These are phyloP conservation scores for Chlorella sp. DNA, from an alignment of 139 green algal species.

Conservation along the genomic window DNA sequence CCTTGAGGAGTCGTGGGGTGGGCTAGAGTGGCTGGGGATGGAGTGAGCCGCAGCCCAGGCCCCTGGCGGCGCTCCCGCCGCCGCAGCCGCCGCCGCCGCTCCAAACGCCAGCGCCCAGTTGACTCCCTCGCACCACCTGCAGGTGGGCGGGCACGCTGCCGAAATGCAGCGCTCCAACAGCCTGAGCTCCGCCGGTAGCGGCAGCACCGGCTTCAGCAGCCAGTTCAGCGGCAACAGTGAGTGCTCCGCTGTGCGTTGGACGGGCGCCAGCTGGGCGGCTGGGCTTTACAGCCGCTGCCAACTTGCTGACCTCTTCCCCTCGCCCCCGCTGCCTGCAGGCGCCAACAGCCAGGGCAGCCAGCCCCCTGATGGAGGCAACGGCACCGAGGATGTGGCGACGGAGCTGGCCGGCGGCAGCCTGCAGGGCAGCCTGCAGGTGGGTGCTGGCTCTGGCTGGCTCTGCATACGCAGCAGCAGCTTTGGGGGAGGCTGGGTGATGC, in stretches of 20 bases:
- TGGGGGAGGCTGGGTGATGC: not conserved
- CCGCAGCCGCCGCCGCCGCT: too few species aligned
- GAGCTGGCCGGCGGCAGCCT: not conserved
- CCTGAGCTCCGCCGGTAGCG: not conserved
- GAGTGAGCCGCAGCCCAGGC: too few species aligned
- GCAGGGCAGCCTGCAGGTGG: constrained; percentile 1
- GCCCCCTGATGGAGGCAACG: not conserved
- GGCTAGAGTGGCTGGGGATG: too few species aligned
- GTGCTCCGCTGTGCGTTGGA: not conserved
- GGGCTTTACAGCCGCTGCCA: too few species aligned
- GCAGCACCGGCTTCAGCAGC: not conserved
- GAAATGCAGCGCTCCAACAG: constrained; percentile 4
- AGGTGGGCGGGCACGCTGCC: not conserved
- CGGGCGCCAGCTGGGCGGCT: not conserved
- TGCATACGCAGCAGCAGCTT: not conserved
- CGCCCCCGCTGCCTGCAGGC: not conserved
- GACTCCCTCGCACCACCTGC: not conserved
- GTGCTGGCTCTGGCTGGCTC: not conserved
- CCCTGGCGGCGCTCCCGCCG: too few species aligned
- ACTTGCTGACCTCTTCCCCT: too few species aligned
- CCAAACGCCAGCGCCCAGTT: too few species aligned
- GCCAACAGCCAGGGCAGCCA: not conserved
- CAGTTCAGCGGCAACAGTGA: not conserved
- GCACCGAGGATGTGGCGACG: not conserved
- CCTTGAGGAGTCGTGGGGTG: too few species aligned